Evolutionary conservation across 2,329 filamentous ascomycete genomes (phyloP), one percentile per base, ranked within the genome.

Genomic region (Colletotrichum sp.): DNA sequence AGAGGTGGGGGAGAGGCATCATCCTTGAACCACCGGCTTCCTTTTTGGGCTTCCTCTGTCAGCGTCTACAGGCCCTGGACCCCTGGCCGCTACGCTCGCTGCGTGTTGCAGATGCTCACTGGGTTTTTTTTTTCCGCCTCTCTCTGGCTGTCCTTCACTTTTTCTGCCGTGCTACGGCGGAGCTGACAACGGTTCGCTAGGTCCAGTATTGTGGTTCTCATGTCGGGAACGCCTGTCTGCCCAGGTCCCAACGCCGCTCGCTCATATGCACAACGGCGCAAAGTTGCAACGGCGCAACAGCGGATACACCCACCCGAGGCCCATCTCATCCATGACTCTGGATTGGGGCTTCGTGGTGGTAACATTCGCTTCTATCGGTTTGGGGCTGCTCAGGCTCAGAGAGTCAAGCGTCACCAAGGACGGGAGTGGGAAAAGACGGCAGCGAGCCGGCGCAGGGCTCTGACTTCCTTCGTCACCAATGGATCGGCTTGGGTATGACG

Each of bases 401-500:
- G 44, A 52, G 44, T 52, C 19, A 52, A 52, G 44, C 44, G 44
- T 52, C 68, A 59, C 36, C 36, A 22, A 27, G 36, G 15, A 39
- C 36, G 36, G 36, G 63, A 27, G 34, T 19, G 16, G 34, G 27
- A 28, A 48, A 27, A 19, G 63, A 60, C 44, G 44, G 44, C 44
- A 52, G 44, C 44, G 44, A 52, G 44, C 44, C 44, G 44, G 44
- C 44, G 30, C 71, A 59, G 59, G 55, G 68, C 65, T 57, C 16
- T 55, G n/a, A 34, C 36, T 34, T 61, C 22, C 52, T 52, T 64
- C 59, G 48, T 69, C 44, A 30, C n/a, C 59, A 61, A 32, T 22
- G 48, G 73, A 68, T 75, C 64, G n/a, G 70, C 70, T 73, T 73
- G 73, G 70, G 44, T 68, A 52, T 59, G 70, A 25, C 70, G 70